Evolutionary conservation across 1,284 basidiomycete species (phyloP), one percentile per base, ranked within the genome.

Genomic region (Sphaerobolus stellatus): DNA sequence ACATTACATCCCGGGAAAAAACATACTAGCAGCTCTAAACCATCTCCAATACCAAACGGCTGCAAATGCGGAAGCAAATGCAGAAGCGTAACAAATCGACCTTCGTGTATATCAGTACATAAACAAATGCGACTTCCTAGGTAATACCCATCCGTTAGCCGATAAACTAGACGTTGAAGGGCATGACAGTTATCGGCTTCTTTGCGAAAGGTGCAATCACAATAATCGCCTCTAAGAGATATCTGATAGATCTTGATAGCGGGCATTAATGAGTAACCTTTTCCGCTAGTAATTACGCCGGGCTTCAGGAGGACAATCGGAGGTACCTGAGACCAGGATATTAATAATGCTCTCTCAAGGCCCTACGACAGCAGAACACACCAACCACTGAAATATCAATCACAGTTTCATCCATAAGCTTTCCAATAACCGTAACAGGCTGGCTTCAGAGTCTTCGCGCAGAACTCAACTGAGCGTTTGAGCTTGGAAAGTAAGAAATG

Each of bases 371-470:
- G 31, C 64, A 80, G 57, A n/a, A n/a, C n/a, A n/a, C 59, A 92
- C 92, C 93, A 11, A 97, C 98, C n/a, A 96, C 90, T 2, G 92
- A 96, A 54, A 99, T 99, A 69, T 99, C 97, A 59, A 99, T 92
- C 27, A 92, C 75, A 6, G 92, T 93, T 1, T 96, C 97, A 77
- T 99, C 98, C 3, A 95, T 97, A 2, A 92, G 75, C 66, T 94
- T 94, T 69, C 98, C 96, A 99, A 65, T 13, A 99, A 73, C 22
- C 97, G 78, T 41, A 99, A 69, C 29, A 98, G 80, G 64, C 91
- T 95, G 53, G 96, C 86, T 75, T 99, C 97, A 70, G 90, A 97
- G 68, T 98, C 95, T 90, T 62, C 3, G 33, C n/a, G n/a, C 31
- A 28, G 27, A 56, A 27, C 20, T 36, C 41, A 7, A n/a, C n/a